phyloP scores from a whole-genome alignment of 306 rosid genomes.

The Glycyrrhiza uralensis region DNA sequence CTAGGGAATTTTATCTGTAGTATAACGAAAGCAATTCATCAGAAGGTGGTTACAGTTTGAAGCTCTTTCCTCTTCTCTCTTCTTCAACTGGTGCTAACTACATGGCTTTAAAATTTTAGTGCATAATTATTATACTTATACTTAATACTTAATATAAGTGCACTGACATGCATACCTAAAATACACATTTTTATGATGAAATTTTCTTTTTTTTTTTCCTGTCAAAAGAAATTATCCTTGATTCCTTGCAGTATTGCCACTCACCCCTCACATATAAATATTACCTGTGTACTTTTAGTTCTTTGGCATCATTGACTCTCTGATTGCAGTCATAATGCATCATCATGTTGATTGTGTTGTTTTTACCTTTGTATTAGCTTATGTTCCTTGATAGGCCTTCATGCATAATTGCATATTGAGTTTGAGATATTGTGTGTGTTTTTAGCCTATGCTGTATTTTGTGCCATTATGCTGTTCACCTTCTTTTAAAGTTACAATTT shows the following conservation, averaged over 20 bases:
- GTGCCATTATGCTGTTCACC: neutral
- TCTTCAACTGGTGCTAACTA: neutral
- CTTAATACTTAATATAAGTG: neutral
- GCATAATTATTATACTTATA: neutral
- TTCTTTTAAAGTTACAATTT: neutral
- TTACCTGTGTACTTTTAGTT: neutral
- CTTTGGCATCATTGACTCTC: neutral
- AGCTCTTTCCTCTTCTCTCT: neutral
- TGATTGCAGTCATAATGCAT: neutral
- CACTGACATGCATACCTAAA: neutral
- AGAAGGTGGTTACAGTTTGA: neutral
- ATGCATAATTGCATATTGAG: neutral
- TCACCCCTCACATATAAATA: neutral
- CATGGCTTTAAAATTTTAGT: neutral
- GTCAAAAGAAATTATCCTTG: neutral
- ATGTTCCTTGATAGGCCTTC: neutral
- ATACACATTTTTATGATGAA: neutral
- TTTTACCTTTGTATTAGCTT: constrained; percentile 2
- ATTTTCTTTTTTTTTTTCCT: neutral
- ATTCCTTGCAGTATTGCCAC: neutral
- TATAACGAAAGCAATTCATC: neutral
- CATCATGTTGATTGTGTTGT: constrained; percentile 6
- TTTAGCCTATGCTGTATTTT: constrained; percentile 7
- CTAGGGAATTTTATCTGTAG: neutral
- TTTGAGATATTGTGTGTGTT: neutral